Evolutionary conservation across 1,139 yeast species (phyloP), one percentile per base, ranked within the genome.

Genomic region (Taiozyma sp.): DNA sequence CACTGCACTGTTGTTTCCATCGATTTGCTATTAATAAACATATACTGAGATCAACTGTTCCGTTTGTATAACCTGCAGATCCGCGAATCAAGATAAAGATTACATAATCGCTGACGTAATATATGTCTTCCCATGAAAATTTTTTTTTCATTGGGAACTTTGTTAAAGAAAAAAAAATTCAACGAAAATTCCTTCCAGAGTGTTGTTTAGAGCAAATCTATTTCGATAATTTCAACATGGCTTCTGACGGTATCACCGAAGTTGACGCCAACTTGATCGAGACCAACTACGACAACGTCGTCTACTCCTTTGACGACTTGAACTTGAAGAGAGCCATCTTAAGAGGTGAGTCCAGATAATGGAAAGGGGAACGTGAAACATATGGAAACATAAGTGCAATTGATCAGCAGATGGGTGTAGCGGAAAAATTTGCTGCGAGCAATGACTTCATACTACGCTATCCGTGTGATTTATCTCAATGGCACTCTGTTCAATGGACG

Each of bases 231-330:
- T 44, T 47, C 35, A 51, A 53, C 42, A 57, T 60, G 61, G 56
- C 70, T 59, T 37, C 41, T 37, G 75, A 71, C 65, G 89, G 89
- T 69, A 85, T 88, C 69, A 80, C 85, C 64, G 95, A 88, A 74
- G 80, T 88, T 69, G 96, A 87, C 73, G 75, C 89, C 66, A 81
- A 81, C 71, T 81, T 83, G 72, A 90, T 91, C 71, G 95, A 88
- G 79, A 79, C 97, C 77, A 93, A 93, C 87, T 91, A 91, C 84
- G 97, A 91, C 80, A 90, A 90, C 73, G 93, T 88, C 69, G 96
- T 90, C 71, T 83, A 85, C 81, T 77, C 86, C 62, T 86, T 86
- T 73, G 95, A 86, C 68, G 97, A 90, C 70, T 80, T 86, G 74
- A 83, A 85, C 85, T 79, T 86, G 71, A 85, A 85, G 74, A 84